These are phyloP conservation scores for Metschnikowia dekortorum DNA, from an alignment of 805 yeast species.

Conservation along the genomic window DNA sequence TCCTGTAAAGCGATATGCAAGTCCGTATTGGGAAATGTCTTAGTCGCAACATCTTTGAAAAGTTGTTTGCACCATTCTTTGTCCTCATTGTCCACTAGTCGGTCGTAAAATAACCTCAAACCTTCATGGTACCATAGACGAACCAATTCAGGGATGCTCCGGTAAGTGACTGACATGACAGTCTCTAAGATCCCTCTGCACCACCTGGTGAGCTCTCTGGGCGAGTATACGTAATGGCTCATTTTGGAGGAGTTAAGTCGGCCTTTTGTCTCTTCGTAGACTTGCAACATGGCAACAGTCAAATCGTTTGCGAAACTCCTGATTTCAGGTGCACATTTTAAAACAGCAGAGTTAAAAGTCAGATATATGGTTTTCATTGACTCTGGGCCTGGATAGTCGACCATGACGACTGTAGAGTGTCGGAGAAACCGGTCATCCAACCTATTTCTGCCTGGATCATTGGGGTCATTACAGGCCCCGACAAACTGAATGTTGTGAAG, in stretches of 20 bases:
- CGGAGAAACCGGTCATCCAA: conserved; percentile 61
- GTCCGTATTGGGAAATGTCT: conserved; percentile 46
- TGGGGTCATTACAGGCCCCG: conserved; percentile 94
- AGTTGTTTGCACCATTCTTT: conserved; percentile 45
- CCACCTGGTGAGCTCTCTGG: conserved; percentile 91
- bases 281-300: conserved; percentile 61
- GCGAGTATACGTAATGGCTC: conserved; percentile 73
- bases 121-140: conserved; percentile 82
- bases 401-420: conserved; percentile 60
- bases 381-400: conserved; percentile 67
- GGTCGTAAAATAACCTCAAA: conserved; percentile 69
- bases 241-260: conserved; percentile 36
- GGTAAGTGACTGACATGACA: conserved; percentile 30
- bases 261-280: conserved; percentile 46
- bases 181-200: conserved; percentile 65
- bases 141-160: conserved; percentile 39
- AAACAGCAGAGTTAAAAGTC: conserved; percentile 50
- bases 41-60: conserved; percentile 24
- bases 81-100: conserved; percentile 49
- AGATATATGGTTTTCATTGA: conserved; percentile 68
- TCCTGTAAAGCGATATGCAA: conserved; percentile 27
- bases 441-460: conserved; percentile 66
- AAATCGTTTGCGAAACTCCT: conserved; percentile 49
- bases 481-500: conserved; percentile 69
- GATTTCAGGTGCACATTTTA: conserved; percentile 58